phyloP scores from a whole-genome alignment of 768 basidiomycete species.

The Cubamyces lactineus region DNA sequence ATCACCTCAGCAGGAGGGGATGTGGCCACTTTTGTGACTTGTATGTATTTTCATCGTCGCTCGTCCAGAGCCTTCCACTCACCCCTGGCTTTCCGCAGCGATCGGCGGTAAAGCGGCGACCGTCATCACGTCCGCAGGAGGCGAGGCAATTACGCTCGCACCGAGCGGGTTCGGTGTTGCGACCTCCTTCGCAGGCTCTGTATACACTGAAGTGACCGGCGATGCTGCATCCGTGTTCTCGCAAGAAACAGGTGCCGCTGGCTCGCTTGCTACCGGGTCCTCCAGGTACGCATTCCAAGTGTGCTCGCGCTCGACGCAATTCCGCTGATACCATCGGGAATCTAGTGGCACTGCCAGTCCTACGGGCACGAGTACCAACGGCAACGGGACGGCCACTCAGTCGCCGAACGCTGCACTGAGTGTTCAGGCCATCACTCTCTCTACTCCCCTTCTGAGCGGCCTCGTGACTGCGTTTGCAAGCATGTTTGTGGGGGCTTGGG shows the following conservation, averaged over 20 bases:
- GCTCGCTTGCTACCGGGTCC: conserved; percentile 5
- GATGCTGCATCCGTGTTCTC: conserved; percentile 39
- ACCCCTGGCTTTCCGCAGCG: conserved; percentile 40
- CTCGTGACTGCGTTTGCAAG: conserved; percentile 37
- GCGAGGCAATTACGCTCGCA: conserved; percentile 63
- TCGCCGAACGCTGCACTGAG: conserved; percentile 26
- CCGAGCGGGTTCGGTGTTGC: conserved; percentile 41
- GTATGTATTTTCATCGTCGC: conserved; percentile 28
- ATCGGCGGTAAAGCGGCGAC: conserved; percentile 55
- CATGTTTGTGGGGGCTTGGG: conserved; percentile 45
- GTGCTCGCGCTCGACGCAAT: too few species aligned
- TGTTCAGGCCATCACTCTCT: conserved; percentile 23
- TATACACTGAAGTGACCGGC: conserved; percentile 53
- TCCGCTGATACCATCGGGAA: background rate
- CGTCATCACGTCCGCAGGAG: conserved; percentile 60
- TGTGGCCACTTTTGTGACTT: conserved; percentile 36
- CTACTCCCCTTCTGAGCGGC: conserved; percentile 35
- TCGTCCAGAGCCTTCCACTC: background rate
- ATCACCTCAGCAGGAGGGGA: conserved; percentile 37
- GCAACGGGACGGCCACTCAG: background rate
- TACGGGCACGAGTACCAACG: background rate
- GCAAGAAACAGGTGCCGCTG: conserved; percentile 18
- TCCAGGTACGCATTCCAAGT: background rate
- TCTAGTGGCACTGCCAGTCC: background rate
- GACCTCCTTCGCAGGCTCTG: conserved; percentile 56